Evolutionary conservation across 768 basidiomycete genomes (phyloP), one percentile per base, ranked within the genome.

Genomic region (Xerocomellus chrysenteron): DNA sequence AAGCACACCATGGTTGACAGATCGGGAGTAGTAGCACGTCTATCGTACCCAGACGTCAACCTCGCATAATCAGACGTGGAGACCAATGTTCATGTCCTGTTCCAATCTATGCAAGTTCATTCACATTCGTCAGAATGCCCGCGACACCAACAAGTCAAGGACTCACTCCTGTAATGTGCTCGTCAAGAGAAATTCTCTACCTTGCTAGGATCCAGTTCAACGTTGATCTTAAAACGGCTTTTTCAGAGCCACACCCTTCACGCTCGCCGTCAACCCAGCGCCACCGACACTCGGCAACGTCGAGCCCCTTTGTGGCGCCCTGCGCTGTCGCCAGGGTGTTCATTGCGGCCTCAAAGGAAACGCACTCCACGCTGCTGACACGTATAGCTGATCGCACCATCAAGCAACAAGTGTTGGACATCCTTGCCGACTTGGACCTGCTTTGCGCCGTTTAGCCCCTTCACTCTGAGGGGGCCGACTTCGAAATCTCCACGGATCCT

Each of bases 241-340:
- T 3, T 46, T 46, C 19, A 59, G 17, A 21, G 16, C 19, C 3
- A 42, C 48, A 24, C 49, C 37, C 17, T 58, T 55, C 21, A 58
- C 24, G 36, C 37, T 36, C 17, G 52, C 41, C 10, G 13, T 14
- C 11, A 55, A 33, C 2, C 33, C 42, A 19, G n/a, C 42, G 6
- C 56, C 47, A 5, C 39, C 14, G 5, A 53, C 30, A 19, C 54
- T 56, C 48, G 19, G 57, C 56, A 7, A 51, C 47, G 17, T 47
- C n/a, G 26, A 58, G 39, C 19, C 33, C 44, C 24, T 42, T 32
- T 21, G 21, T 21, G 3, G 24, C 8, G 26, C 28, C 28, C 28
- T 1, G 28, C 5, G 28, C 28, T 30, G 21, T 21, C 21, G 21
- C 21, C 21, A 21, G 21, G 21, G 21, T 21, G 21, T 1, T 21